A percentile compares a stretch with the other conserved stretches of the same genome.
Conservation (phyloP, 2,329 filamentous ascomycete species). For the Hymenotorrendiella dingleyae region DNA sequence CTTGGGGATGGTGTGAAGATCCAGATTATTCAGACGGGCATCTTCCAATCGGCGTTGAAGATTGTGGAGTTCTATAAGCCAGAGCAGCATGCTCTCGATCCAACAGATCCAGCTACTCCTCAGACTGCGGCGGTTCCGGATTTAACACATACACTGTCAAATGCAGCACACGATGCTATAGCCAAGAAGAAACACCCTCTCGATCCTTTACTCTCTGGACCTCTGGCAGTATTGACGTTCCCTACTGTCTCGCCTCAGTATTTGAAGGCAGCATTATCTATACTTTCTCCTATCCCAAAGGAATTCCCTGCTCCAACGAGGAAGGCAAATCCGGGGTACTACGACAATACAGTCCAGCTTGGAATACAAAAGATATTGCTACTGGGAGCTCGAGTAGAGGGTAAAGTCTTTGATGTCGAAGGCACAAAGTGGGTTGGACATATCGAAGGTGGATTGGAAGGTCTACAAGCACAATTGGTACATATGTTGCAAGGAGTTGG, state of each 20-base stretch:
- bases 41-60: constrained; percentile 78
- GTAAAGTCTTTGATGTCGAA: constrained; percentile 40
- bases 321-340: constrained; percentile 70
- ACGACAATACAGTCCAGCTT: constrained; percentile 72
- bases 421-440: constrained; percentile 61
- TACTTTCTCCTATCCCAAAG: constrained; percentile 66
- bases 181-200: constrained; percentile 53
- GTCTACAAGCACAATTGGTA: constrained; percentile 76
- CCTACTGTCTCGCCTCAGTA: constrained; percentile 79
- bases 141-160: constrained; percentile 54
- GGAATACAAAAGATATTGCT: constrained; percentile 84
- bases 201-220: constrained; percentile 72
- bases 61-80: constrained; percentile 78
- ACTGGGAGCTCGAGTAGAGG: constrained; percentile 81
- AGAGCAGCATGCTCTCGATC: constrained; percentile 30
- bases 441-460: constrained; percentile 76
- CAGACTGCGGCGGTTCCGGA: constrained; percentile 20
- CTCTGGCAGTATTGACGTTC: constrained; percentile 73
- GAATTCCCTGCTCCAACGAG: constrained; percentile 74
- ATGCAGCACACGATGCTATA: constrained; percentile 30
- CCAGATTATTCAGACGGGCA: constrained; percentile 81
- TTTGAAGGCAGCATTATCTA: constrained; percentile 71
- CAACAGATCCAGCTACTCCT: constrained; percentile 18
- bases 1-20: constrained; percentile 63
- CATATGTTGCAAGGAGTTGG: constrained; percentile 74